Evolutionary conservation across 306 rosid species (phyloP), one percentile per base, ranked within the genome.

Genomic region (Vigna nakashimae): DNA sequence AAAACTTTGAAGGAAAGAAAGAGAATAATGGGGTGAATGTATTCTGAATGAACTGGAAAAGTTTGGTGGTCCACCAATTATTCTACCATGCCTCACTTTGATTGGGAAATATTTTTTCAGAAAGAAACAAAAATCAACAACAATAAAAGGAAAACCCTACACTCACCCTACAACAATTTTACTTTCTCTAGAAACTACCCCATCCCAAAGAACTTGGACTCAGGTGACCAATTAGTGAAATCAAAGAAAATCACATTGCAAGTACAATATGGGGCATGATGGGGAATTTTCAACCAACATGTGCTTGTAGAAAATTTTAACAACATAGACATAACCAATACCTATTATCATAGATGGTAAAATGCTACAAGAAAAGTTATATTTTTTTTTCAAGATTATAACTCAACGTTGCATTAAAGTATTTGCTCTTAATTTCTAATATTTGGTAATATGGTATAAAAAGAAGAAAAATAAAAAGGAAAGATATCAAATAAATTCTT

Each of bases 1-100:
- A 48, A 62, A 78, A 73, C 81, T 63, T 85, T 55, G 59, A 73
- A 63, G 78, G 30, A 64, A 82, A 82, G 88, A 71, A 74, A 34
- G 65, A 42, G 30, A 30, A 18, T 9, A 56, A 71, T 32, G n/a
- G 50, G 30, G 64, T 26, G 32, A 24, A 32, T 26, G 32, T n/a
- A 32, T 14, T 13, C 60, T 58, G 10, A 65, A 68, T 51, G 51
- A 18, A 36, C 9, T 24, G 36, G 34, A 74, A 24, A 69, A 38
- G 65, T 48, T 65, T 45, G 84, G 55, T 52, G 56, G 64, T 9
- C 45, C 49, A 40, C 10, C 1, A 36, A 67, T 56, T 50, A 32
- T 57, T 68, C 65, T 59, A 38, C 17, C 20, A 17, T 64, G 36
- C 11, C 65, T 52, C 74, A 9, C 6, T 6, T 30, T 20, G 10